phyloP scores from a whole-genome alignment of 768 basidiomycete species.

The Suillus ampliporus region DNA sequence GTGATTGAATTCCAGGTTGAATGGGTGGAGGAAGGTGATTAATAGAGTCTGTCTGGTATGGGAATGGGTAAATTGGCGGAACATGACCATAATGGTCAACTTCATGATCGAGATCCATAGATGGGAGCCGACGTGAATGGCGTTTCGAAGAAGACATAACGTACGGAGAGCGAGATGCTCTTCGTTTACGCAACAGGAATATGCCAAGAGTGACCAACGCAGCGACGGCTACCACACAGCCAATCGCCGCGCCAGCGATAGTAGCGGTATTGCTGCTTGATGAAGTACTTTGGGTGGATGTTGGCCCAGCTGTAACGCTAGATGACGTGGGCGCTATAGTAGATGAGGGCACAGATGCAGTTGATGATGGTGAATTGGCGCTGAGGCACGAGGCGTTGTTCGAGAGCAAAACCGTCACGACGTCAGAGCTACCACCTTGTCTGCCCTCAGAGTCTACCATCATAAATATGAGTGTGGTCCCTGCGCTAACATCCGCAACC shows the following conservation, averaged over 20 bases:
- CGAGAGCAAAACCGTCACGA: conserved; percentile 52
- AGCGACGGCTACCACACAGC: conserved; percentile 58
- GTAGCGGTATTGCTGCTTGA: conserved; percentile 47
- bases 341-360: conserved; percentile 33
- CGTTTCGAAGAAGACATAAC: conserved; percentile 31
- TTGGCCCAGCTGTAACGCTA: conserved; percentile 25
- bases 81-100: conserved; percentile 36
- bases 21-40: conserved; percentile 22
- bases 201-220: conserved; percentile 54
- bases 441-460: conserved; percentile 56
- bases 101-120: conserved; percentile 44
- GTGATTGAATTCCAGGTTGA: conserved; percentile 10
- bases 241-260: conserved; percentile 55
- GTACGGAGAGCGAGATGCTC: conserved; percentile 32
- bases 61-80: conserved; percentile 40
- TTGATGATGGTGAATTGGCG: conserved; percentile 58
- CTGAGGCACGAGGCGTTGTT: conserved; percentile 58
- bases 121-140: conserved; percentile 38
- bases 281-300: conserved; percentile 25
- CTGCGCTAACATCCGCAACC: conserved; percentile 60
- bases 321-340: conserved; percentile 23
- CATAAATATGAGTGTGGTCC: conserved; percentile 62
- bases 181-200: conserved; percentile 50
- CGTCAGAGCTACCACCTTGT: conserved; percentile 65
- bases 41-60: conserved; percentile 31